A percentile compares a stretch with the other conserved stretches of the same genome.
Conservation (phyloP, 2,329 filamentous ascomycete genomes). For the Cytospora piceae region DNA sequence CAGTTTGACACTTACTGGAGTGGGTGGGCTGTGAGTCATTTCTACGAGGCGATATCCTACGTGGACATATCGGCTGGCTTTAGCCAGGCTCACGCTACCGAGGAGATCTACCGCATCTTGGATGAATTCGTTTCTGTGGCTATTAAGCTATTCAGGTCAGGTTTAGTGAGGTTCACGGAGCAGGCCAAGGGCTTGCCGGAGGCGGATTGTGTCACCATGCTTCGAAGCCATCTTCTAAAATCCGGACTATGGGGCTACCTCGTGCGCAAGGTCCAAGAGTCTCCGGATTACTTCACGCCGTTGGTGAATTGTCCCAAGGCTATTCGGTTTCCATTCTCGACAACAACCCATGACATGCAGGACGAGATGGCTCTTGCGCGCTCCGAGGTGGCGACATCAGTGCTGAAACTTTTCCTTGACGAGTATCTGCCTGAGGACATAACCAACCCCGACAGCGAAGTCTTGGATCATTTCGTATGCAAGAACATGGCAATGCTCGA, state of each 20-base stretch:
- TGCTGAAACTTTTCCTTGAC: neutral
- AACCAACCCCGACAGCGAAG: neutral
- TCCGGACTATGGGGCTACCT: neutral
- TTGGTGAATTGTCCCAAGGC: neutral
- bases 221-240: neutral
- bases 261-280: neutral
- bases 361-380: slow-evolving; percentile 23
- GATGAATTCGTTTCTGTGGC: neutral
- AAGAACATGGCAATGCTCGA: neutral
- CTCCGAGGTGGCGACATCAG: neutral
- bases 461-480: neutral
- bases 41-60: neutral
- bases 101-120: neutral
- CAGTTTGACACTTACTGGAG: neutral
- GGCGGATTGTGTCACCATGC: neutral
- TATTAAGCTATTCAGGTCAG: neutral
- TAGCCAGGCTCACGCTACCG: neutral
- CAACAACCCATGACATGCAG: neutral
- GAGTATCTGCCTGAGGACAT: neutral
- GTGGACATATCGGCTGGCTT: neutral
- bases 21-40: neutral
- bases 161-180: neutral
- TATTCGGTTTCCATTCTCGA: neutral
- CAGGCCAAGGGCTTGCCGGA: neutral
- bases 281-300: neutral